Conservation (phyloP, 2,329 filamentous ascomycete species). For the Chaetomium sp. region DNA sequence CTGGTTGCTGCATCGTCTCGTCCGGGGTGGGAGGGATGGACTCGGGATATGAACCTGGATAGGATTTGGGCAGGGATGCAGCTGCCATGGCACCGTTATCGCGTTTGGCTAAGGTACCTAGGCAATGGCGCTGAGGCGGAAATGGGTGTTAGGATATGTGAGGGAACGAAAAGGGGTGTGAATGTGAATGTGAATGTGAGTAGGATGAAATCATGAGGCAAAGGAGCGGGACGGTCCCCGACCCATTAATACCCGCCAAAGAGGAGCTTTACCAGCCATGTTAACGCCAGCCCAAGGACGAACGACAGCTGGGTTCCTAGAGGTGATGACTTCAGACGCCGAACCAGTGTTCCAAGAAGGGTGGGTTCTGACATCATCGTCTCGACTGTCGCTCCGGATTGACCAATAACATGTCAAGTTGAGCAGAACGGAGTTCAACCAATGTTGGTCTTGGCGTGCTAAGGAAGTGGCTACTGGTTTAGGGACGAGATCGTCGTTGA, state of each 20-base stretch:
- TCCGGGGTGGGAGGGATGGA: constrained; percentile 20
- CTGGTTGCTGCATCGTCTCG: constrained; percentile 19
- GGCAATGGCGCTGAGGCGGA: neutral
- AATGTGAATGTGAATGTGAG: too few species aligned
- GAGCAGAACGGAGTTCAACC: neutral
- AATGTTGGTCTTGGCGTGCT: constrained; percentile 15
- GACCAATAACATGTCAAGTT: constrained; percentile 12
- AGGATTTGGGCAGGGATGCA: constrained; percentile 17
- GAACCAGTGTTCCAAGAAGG: neutral
- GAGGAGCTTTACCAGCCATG: too few species aligned
- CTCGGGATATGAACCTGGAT: constrained; percentile 26
- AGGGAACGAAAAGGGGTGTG: neutral
- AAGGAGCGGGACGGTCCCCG: neutral
- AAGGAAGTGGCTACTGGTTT: neutral
- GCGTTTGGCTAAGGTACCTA: too few species aligned
- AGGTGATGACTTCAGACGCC: constrained; percentile 17
- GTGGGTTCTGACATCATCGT: constrained; percentile 18
- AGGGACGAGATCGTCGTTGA: neutral
- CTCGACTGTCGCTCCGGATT: neutral
- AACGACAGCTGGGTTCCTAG: neutral
- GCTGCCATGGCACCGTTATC: constrained; percentile 1
- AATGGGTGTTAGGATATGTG: too few species aligned
- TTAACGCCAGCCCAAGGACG: too few species aligned
- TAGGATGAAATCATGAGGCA: too few species aligned
- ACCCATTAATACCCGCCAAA: neutral